Percentiles rank a stretch among this genome's conserved stretches.
Evolutionary conservation across 768 basidiomycete species (phyloP).

Genomic region (Tulasnella sp.): DNA sequence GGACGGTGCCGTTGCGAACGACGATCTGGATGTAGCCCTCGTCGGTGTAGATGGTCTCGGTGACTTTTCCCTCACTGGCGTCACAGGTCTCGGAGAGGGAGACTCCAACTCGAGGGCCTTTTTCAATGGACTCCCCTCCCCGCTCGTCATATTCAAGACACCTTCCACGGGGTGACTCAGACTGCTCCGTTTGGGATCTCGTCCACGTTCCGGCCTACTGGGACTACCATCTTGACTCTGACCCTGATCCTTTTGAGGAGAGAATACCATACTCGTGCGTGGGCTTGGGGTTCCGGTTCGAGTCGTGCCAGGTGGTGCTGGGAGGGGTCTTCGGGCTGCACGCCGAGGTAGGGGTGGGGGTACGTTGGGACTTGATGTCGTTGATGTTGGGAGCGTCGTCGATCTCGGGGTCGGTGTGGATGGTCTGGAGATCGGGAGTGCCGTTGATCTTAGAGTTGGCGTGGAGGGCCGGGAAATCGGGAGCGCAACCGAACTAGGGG

Average conservation of each 20-base stretch:
- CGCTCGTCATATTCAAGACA: not conserved
- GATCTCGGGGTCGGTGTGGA: conserved; percentile 8
- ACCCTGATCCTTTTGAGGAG: not conserved
- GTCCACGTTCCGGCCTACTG: not conserved
- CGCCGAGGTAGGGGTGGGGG: conserved; percentile 21
- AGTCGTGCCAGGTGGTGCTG: not conserved
- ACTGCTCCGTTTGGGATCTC: too few species aligned
- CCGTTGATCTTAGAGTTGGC: conserved; percentile 3
- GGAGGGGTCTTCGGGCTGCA: not conserved
- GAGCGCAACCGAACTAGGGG: conserved; percentile 22
- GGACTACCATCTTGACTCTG: too few species aligned
- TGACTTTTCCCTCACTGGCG: not conserved
- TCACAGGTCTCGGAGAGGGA: not conserved
- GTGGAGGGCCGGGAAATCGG: conserved; percentile 19
- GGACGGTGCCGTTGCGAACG: not conserved
- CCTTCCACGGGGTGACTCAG: not conserved
- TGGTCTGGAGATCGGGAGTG: conserved; percentile 12
- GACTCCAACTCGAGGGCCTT: too few species aligned
- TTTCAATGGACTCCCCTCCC: not conserved
- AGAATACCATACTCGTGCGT: conserved; percentile 1
- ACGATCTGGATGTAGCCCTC: not conserved
- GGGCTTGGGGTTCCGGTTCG: conserved; percentile 5
- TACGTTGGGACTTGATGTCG: conserved; percentile 18
- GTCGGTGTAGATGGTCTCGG: not conserved
- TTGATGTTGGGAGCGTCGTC: not conserved